These are phyloP conservation scores for Anthracocystis setariae DNA, from an alignment of 1,284 basidiomycete genomes.

Conservation along the genomic window DNA sequence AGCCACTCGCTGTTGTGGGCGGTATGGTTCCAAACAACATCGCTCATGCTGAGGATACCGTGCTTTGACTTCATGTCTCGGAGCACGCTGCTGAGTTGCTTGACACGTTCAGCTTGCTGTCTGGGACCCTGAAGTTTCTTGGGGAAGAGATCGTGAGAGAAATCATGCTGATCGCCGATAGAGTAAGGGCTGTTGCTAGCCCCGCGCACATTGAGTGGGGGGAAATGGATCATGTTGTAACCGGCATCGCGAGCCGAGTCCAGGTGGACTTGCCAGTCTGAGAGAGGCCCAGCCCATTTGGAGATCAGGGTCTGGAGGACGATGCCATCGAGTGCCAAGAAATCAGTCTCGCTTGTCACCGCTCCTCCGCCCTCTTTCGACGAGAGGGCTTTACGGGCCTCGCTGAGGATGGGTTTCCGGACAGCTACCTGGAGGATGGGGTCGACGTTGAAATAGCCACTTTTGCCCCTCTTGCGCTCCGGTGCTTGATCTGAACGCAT, in stretches of 20 bases:
- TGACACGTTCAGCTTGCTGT: constrained; percentile 41
- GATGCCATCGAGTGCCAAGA: constrained; percentile 55
- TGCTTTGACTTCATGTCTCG: constrained; percentile 50
- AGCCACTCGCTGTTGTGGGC: constrained; percentile 61
- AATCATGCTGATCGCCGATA: constrained; percentile 60
- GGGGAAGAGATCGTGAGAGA: constrained; percentile 55
- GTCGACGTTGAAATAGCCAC: constrained; percentile 62
- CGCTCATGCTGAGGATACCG: constrained; percentile 62
- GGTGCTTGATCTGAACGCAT: constrained; percentile 15
- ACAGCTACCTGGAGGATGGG: constrained; percentile 52
- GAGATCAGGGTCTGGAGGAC: constrained; percentile 61
- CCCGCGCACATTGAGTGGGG: constrained; percentile 60
- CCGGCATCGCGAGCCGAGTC: constrained; percentile 57
- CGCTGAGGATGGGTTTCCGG: constrained; percentile 47
- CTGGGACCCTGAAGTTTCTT: constrained; percentile 22
- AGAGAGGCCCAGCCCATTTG: constrained; percentile 63
- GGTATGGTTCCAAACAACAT: constrained; percentile 63
- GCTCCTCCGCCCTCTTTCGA: constrained; percentile 47
- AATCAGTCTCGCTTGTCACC: constrained; percentile 23
- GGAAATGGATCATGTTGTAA: constrained; percentile 65
- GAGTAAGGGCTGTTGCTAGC: constrained; percentile 61
- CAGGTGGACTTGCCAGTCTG: constrained; percentile 56
- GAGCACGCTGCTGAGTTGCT: constrained; percentile 39
- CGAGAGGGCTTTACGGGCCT: constrained; percentile 23
- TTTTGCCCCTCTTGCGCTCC: constrained; percentile 40